Base-by-base conservation (phyloP, 257 asterid genomes). In the Nicotiana otophora region DNA sequence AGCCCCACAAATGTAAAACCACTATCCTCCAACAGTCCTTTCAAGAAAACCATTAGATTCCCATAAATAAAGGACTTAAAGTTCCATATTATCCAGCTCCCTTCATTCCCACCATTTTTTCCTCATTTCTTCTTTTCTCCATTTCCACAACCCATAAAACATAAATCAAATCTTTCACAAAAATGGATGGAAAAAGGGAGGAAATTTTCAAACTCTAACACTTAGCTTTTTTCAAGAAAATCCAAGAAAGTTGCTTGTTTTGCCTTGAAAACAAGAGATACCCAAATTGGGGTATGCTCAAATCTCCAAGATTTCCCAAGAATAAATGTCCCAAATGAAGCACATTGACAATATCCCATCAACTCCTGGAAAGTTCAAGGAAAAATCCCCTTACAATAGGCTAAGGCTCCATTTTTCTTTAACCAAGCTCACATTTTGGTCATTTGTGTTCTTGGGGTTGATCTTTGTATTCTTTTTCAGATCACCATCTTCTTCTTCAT, bases 341-440 rank as follows among this genome's bases (percentile, higher is more conserved):
- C 98, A 93, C 95, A 89, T 91, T 92, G 99, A 95, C 79, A 87
- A 87, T 85, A 84, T 84, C 67, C 95, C 97, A 28, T 93, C 97
- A 58, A 89, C 92, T 76, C 97, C 95, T 14, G 94, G 96, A 11
- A 92, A 89, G 83, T 88, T 88, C 84, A 92, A 91, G 89, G 95
- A 91, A 82, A 91, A 91, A 83, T 87, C 91, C 65, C 68, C 87
- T 14, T 88, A 87, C 64, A 85, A 82, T 31, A 77, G 89, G 78
- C 82, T 84, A 54, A 87, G 92, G 90, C 85, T 82, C 3, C 86
- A 87, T 31, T 89, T 90, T 51, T 85, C 90, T 53, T 1, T 89
- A 28, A 89, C 90, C 68, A 92, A 88, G 89, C 88, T 92, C 78
- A 82, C 91, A 0, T 89, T 90, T 19, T 90, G 96, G 93, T 92